These are phyloP conservation scores for Cystobasidiaceae sp. DNA, from an alignment of 1,284 basidiomycete genomes.

Conservation along the genomic window DNA sequence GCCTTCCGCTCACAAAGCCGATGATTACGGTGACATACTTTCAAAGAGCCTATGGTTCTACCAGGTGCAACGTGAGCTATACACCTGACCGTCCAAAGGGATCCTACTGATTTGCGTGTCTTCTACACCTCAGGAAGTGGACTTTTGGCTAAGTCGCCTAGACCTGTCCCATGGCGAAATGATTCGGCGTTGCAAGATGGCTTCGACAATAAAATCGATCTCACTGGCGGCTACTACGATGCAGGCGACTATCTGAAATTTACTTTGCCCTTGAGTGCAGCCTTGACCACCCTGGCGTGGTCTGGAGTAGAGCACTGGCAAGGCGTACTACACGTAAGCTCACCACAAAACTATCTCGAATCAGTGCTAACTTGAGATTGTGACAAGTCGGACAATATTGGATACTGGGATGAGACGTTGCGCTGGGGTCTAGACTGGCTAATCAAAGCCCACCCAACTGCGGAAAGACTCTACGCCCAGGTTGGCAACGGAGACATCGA, in stretches of 20 bases:
- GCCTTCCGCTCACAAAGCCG: not conserved
- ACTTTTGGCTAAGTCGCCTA: not conserved
- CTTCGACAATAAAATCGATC: conserved; percentile 63
- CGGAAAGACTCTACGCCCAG: conserved; percentile 70
- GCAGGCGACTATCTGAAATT: conserved; percentile 52
- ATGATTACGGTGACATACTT: conserved; percentile 16
- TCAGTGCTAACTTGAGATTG: not conserved
- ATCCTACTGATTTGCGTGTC: conserved; percentile 49
- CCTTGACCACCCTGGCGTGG: conserved; percentile 79
- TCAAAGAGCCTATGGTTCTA: conserved; percentile 66
- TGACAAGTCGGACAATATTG: conserved; percentile 2
- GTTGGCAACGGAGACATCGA: conserved; percentile 65
- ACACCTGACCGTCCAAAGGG: conserved; percentile 58
- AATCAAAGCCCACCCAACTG: conserved; percentile 76
- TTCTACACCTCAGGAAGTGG: conserved; percentile 7
- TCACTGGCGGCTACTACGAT: conserved; percentile 84
- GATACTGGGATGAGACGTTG: conserved; percentile 46
- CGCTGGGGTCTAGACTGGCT: conserved; percentile 89
- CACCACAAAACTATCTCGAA: too few relatives aligned
- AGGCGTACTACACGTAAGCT: not conserved
- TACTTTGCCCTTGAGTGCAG: conserved; percentile 52
- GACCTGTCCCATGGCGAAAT: conserved; percentile 78
- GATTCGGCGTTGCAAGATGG: conserved; percentile 72
- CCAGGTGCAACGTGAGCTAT: conserved; percentile 67
- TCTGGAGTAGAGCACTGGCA: conserved; percentile 57